A percentile compares a stretch with the other conserved stretches of the same genome.
These are phyloP conservation scores for Aspergillus ochraceus DNA, from an alignment of 2,329 filamentous ascomycete genomes.

Conservation along the genomic window DNA sequence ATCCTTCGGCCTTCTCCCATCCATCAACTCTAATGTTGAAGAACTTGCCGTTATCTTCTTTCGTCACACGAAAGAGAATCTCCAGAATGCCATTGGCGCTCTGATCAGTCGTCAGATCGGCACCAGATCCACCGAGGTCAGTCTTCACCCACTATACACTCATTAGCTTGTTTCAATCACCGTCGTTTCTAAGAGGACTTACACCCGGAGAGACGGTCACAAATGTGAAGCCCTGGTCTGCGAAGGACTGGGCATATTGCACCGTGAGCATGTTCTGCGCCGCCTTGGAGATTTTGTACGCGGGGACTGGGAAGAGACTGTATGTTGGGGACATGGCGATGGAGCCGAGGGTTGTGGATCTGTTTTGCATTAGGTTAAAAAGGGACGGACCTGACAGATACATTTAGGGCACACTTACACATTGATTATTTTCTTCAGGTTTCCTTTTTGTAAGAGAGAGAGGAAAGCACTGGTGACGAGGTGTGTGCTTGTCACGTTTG, in stretches of 20 bases:
- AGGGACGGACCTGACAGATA: not conserved
- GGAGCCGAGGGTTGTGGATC: conserved; percentile 46
- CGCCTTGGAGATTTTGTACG: conserved; percentile 50
- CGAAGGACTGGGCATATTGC: conserved; percentile 27
- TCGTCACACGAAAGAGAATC: conserved; percentile 46
- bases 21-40: conserved; percentile 41
- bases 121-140: conserved; percentile 41
- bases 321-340: conserved; percentile 30
- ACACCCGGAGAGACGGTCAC: conserved; percentile 47
- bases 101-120: conserved; percentile 44
- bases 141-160: conserved; percentile 47
- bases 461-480: conserved; percentile 42
- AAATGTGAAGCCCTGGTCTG: conserved; percentile 43
- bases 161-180: not conserved
- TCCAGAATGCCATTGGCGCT: conserved; percentile 41
- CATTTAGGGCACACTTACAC: conserved; percentile 34
- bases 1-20: conserved; percentile 29
- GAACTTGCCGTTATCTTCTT: conserved; percentile 52
- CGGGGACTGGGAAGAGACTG: conserved; percentile 26
- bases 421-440: conserved; percentile 46
- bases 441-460: conserved; percentile 39
- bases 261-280: conserved; percentile 51
- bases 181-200: conserved; percentile 16
- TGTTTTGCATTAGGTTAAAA: conserved; percentile 17
- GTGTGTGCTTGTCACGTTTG: conserved; percentile 46